Evolutionary conservation across 164 flowering plant species (phyloP), one percentile per base, ranked within the genome.

Genomic region (Pachysandra terminalis): DNA sequence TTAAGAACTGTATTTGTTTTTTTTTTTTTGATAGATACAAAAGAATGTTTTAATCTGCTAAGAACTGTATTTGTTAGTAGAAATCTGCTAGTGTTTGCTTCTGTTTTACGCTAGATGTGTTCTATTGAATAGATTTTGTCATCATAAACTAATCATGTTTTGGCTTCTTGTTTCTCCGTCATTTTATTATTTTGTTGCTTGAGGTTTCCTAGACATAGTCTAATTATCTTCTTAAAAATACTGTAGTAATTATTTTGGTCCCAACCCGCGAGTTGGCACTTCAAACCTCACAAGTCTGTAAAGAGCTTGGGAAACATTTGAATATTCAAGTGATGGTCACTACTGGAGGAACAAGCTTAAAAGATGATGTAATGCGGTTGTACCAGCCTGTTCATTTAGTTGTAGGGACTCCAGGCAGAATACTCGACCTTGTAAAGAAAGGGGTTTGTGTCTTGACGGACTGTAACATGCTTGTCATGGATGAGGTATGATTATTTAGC

Each of bases 371-470:
- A 58, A 89, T 89, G 95, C 87, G 95, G 25, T 77, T 89, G 59
- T 87, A 89, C 77, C 95, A 89, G 72, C 95, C 95, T 1, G 92
- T 89, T 28, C 95, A 89, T 74, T 81, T 89, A 70, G 90, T 89
- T 71, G 91, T 89, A 70, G 95, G 95, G 66, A 89, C 92, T 58
- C 95, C 95, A 54, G 95, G 95, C 69, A 83, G 95, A 72, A 86
- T 89, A 40, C 67, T 89, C 40, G 95, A 89, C 82, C 92, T 89
- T 75, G 81, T 89, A 10, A 89, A 78, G 56, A 89, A 89, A 63
- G 95, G 95, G 55, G 77, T 89, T 37, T 89, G 95, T 63, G 28
- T 77, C 68, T 79, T 89, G 80, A 84, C 81, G 54, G 81, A 89
- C 59, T 87, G 95, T 62, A 64, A 82, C 63, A 81, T 89, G 95